Evolutionary conservation across 805 yeast genomes (phyloP).

Genomic region (Candida pini): DNA sequence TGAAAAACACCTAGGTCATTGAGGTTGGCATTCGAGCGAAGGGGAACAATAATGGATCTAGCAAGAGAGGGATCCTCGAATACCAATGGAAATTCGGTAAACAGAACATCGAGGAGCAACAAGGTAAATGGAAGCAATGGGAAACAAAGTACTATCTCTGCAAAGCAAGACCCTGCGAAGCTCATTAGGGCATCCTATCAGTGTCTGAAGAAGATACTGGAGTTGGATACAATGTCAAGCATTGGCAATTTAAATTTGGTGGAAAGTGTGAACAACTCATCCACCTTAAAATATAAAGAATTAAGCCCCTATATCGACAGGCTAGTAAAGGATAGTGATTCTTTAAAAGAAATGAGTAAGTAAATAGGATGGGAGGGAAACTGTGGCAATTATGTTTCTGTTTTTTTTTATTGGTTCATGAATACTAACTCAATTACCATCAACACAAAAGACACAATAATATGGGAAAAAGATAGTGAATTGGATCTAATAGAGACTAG

Average conservation of each 20-base stretch:
- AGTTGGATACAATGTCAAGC: conserved; percentile 30
- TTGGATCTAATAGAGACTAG: conserved; percentile 28
- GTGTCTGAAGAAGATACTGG: conserved; percentile 29
- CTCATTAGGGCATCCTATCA: conserved; percentile 23
- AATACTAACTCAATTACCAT: background rate
- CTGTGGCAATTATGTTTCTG: conserved; percentile 20
- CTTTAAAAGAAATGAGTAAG: conserved; percentile 6
- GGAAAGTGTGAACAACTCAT: conserved; percentile 53
- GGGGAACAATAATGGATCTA: too few relatives aligned
- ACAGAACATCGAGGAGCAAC: too few relatives aligned
- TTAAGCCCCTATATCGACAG: conserved; percentile 37
- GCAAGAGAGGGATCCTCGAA: too few relatives aligned
- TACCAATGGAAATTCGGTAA: too few relatives aligned
- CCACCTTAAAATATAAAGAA: conserved; percentile 44
- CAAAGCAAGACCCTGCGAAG: conserved; percentile 20
- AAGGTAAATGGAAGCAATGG: too few relatives aligned
- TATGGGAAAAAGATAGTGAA: conserved; percentile 7
- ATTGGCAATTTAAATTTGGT: conserved; percentile 40
- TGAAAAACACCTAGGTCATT: too few relatives aligned
- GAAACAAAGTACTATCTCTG: background rate
- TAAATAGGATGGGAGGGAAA: conserved; percentile 11
- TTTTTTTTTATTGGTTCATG: background rate
- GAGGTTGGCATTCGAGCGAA: too few relatives aligned
- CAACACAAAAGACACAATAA: conserved; percentile 5
- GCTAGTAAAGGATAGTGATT: conserved; percentile 13